phyloP scores from a whole-genome alignment of 768 basidiomycete species.

The Galerina sulciceps region DNA sequence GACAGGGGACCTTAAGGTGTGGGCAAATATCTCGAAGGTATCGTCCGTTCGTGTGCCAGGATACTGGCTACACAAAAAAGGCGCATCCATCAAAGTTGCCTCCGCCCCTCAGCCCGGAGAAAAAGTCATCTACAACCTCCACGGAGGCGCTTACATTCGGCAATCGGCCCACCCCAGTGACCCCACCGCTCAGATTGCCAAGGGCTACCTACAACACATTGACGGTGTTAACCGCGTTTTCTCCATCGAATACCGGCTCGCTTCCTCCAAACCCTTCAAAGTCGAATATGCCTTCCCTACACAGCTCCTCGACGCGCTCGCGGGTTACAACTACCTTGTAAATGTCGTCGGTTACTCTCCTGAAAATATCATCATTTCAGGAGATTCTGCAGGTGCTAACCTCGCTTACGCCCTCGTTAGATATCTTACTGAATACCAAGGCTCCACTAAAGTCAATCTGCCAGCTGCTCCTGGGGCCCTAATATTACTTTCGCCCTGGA shows the following conservation, averaged over 20 bases:
- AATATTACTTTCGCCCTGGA: conserved; percentile 60
- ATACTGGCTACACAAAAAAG: conserved; percentile 58
- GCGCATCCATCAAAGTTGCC: conserved; percentile 35
- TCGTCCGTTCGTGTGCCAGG: conserved; percentile 51
- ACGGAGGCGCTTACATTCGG: conserved; percentile 63
- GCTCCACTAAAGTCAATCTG: conserved; percentile 31
- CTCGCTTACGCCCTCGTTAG: conserved; percentile 66
- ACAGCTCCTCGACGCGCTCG: conserved; percentile 73
- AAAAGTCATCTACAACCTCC: conserved; percentile 64
- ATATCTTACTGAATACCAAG: conserved; percentile 58
- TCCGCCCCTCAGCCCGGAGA: conserved; percentile 49
- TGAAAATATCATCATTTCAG: conserved; percentile 63
- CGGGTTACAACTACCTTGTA: conserved; percentile 75
- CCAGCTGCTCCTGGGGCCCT: conserved; percentile 52
- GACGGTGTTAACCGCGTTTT: conserved; percentile 52
- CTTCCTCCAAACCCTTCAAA: conserved; percentile 44
- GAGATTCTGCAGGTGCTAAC: conserved; percentile 83
- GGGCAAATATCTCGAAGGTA: conserved; percentile 43
- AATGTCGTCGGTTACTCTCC: conserved; percentile 59
- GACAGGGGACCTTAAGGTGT: conserved; percentile 44
- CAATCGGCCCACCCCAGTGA: conserved; percentile 63
- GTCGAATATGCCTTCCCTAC: conserved; percentile 70
- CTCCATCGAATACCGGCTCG: conserved; percentile 75
- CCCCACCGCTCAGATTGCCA: conserved; percentile 45
- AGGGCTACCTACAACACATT: conserved; percentile 50